phyloP scores from a whole-genome alignment of 768 basidiomycete genomes.

The Tylopilus intermedius region DNA sequence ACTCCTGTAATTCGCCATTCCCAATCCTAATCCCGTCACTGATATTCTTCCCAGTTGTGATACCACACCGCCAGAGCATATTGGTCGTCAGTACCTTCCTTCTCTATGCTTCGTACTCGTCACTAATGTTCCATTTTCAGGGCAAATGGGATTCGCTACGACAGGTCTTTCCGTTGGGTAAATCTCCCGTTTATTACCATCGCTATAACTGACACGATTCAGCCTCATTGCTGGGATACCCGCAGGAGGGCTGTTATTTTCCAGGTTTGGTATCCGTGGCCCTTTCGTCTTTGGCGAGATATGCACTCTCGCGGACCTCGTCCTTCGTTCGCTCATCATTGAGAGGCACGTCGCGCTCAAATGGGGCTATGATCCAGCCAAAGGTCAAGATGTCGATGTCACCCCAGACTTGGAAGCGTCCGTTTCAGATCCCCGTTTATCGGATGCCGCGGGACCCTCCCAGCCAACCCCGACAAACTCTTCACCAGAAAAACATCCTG shows the following conservation, averaged over 20 bases:
- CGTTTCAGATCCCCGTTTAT: neutral
- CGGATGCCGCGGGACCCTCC: neutral
- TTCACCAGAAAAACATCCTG: neutral
- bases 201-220: neutral
- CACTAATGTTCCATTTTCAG: slow-evolving; percentile 25
- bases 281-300: slow-evolving; percentile 54
- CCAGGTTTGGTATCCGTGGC: slow-evolving; percentile 52
- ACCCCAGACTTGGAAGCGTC: slow-evolving; percentile 8
- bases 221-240: slow-evolving; percentile 57
- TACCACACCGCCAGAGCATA: slow-evolving; percentile 43
- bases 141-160: slow-evolving; percentile 60
- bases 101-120: neutral
- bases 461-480: neutral
- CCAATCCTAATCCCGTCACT: neutral
- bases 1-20: slow-evolving; percentile 39
- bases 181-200: neutral
- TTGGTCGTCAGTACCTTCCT: slow-evolving; percentile 42
- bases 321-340: slow-evolving; percentile 50
- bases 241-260: slow-evolving; percentile 50
- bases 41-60: slow-evolving; percentile 45
- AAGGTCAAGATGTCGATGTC: slow-evolving; percentile 8
- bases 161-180: slow-evolving; percentile 53
- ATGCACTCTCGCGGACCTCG: slow-evolving; percentile 45
- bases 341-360: slow-evolving; percentile 47
- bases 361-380: slow-evolving; percentile 44